Conservation (phyloP, 177 flowering plant species). For the Telopea speciosissima region DNA sequence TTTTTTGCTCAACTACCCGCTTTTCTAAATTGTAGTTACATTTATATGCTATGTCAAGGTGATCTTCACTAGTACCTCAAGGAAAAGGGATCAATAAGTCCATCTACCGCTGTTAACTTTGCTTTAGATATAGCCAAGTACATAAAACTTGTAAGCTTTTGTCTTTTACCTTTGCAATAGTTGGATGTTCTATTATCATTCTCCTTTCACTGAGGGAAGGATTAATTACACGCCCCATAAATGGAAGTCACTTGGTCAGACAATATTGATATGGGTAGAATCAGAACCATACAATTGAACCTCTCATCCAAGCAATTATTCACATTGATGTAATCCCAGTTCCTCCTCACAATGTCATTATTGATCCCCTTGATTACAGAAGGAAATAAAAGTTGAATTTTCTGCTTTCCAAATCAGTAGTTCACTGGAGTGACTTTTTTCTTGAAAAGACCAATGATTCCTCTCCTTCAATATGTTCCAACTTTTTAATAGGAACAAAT, state of each 20-base stretch:
- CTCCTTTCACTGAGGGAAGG: too few species aligned
- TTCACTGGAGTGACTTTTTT: neutral
- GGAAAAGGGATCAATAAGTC: slow-evolving; percentile 80
- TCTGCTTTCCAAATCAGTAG: neutral
- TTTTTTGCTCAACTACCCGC: neutral
- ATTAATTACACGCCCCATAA: neutral
- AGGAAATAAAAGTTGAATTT: too few species aligned
- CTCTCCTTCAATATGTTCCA: neutral
- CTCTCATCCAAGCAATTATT: neutral
- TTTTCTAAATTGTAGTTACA: neutral
- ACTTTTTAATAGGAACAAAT: neutral
- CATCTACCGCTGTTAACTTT: slow-evolving; percentile 77
- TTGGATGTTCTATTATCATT: too few species aligned
- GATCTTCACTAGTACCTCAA: slow-evolving; percentile 94
- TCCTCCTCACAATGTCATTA: neutral
- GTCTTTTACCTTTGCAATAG: neutral
- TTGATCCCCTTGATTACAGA: neutral
- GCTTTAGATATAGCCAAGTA: slow-evolving; percentile 97
- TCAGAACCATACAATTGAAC: neutral
- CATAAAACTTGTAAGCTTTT: neutral
- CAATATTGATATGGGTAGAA: neutral
- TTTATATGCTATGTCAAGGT: slow-evolving; percentile 46
- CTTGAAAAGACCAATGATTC: neutral
- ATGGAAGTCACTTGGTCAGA: neutral
- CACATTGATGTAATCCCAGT: neutral